A percentile compares a stretch with the other conserved stretches of the same genome.
Evolutionary conservation across 176 grass and related monocot species (phyloP).

Genomic region (Avena sativa): DNA sequence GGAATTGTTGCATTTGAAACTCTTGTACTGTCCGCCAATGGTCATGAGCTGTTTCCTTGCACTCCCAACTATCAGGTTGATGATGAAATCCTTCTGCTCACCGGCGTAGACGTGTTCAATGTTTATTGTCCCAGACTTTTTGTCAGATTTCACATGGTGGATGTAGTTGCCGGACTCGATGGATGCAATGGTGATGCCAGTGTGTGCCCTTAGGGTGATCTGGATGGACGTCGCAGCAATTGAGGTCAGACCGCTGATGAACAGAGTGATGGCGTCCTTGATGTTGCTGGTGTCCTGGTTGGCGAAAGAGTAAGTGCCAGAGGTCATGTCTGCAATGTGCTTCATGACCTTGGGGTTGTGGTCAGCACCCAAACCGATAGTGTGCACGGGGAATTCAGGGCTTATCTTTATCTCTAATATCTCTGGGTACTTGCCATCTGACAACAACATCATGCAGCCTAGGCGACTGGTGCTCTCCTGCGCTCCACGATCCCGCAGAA

Average conservation of each 20-base stretch:
- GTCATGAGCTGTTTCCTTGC: background rate
- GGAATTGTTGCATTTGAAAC: background rate
- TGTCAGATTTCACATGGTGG: background rate
- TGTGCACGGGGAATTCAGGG: background rate
- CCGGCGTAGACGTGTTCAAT: background rate
- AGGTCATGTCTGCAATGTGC: background rate
- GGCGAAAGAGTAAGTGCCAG: conserved; percentile 52
- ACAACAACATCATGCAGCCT: background rate
- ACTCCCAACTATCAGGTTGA: background rate
- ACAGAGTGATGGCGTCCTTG: background rate
- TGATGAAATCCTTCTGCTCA: background rate
- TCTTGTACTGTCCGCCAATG: background rate
- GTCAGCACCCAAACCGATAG: background rate
- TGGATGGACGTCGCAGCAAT: background rate
- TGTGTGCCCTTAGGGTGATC: background rate
- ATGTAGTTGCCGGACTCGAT: background rate
- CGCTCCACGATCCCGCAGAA: background rate
- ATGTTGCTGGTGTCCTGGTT: conserved; percentile 20
- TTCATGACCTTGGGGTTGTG: background rate
- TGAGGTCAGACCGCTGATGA: background rate
- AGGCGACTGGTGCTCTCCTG: background rate
- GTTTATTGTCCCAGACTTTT: background rate
- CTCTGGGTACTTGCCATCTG: background rate
- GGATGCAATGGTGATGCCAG: background rate
- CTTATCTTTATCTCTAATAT: background rate